These are phyloP conservation scores for Magnolia changhungtana DNA, from an alignment of 164 flowering plant genomes.

Conservation along the genomic window DNA sequence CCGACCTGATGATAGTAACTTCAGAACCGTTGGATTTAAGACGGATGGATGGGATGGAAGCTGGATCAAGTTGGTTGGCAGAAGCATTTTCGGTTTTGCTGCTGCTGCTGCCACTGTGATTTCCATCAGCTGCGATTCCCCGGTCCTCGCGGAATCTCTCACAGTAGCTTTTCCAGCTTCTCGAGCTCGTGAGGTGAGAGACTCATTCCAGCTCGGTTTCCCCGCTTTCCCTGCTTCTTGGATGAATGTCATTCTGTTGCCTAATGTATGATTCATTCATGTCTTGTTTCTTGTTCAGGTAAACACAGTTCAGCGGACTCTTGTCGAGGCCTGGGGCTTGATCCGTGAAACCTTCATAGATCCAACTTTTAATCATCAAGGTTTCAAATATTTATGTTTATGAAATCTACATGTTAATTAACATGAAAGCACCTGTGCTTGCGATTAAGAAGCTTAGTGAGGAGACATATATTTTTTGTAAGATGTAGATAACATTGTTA, in stretches of 20 bases:
- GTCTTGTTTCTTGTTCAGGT: conserved; percentile 41
- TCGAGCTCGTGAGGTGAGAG: conserved; percentile 73
- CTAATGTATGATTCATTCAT: not conserved
- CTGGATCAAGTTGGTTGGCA: conserved; percentile 33
- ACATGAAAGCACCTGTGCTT: not conserved
- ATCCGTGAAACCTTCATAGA: conserved; percentile 88
- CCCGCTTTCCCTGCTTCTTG: not conserved
- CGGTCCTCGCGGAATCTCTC: conserved; percentile 70
- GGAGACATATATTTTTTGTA: not conserved
- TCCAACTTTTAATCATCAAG: conserved; percentile 96
- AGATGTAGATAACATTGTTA: not conserved
- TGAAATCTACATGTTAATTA: not conserved
- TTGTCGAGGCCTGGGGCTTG: conserved; percentile 96
- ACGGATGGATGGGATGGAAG: not conserved
- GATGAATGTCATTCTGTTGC: not conserved
- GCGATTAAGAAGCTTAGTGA: not conserved
- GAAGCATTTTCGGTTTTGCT: conserved; percentile 46
- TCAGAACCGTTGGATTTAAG: not conserved
- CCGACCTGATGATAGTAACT: not conserved
- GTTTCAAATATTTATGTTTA: conserved; percentile 28
- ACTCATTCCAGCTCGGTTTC: not conserved
- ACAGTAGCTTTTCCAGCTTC: conserved; percentile 97
- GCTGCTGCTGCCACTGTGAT: conserved; percentile 54
- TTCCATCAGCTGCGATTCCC: conserved; percentile 43
- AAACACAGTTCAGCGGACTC: conserved; percentile 89